Percentiles rank a stretch among this genome's conserved stretches.
Evolutionary conservation across 768 basidiomycete genomes (phyloP).

Genomic region (Mycena venus): DNA sequence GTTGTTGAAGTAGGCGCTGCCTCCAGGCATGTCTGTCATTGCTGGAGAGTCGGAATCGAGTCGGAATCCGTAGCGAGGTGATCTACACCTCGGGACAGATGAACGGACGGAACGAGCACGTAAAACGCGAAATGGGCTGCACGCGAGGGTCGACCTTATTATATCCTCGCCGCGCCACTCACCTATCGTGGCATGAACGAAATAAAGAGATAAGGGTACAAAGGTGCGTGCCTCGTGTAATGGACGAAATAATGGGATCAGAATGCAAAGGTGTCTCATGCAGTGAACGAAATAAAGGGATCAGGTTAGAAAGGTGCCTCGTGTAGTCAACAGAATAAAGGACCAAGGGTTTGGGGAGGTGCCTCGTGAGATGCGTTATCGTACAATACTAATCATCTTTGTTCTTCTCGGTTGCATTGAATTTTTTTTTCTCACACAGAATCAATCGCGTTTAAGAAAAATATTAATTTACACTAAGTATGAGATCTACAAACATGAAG

Average conservation of each 20-base stretch:
- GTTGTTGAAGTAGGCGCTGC: neutral
- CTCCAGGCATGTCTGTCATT: constrained; percentile 1
- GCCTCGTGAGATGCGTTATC: neutral
- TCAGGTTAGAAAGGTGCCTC: neutral
- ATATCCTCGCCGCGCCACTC: neutral
- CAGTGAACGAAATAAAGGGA: neutral
- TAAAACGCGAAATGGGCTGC: neutral
- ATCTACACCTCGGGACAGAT: constrained; percentile 12
- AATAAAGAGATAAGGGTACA: neutral
- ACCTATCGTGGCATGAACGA: neutral
- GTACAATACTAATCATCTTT: neutral
- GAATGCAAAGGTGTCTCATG: too few relatives aligned
- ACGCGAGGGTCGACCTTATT: neutral
- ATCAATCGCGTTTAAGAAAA: neutral
- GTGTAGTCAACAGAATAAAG: neutral
- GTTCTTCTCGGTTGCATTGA: neutral
- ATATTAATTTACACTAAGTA: neutral
- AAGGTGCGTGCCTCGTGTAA: neutral
- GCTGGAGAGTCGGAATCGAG: neutral
- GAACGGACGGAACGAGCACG: neutral
- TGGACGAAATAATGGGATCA: neutral
- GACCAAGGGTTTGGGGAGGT: neutral
- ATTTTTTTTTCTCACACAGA: neutral
- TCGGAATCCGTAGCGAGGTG: neutral
- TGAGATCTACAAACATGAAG: neutral